Percentiles rank a stretch among this genome's conserved stretches.
Evolutionary conservation across 768 basidiomycete genomes (phyloP).

Genomic region (Scleroderma citrinum): DNA sequence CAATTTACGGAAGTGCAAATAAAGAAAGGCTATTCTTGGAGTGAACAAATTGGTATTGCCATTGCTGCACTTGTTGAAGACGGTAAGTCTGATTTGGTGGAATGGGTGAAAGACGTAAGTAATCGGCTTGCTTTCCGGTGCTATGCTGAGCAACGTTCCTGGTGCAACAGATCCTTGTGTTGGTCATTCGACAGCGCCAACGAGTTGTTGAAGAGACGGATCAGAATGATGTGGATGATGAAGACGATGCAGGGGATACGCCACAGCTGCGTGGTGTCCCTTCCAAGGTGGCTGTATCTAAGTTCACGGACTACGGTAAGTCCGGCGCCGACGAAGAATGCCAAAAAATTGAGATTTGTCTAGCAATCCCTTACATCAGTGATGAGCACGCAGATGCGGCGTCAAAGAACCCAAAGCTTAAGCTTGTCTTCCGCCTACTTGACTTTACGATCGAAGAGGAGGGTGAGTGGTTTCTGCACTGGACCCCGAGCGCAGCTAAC

Average conservation of each 20-base stretch:
- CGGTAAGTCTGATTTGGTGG: constrained; percentile 56
- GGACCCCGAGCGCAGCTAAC: constrained; percentile 6
- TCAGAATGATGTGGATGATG: constrained; percentile 34
- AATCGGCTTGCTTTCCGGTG: constrained; percentile 10
- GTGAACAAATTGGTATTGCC: constrained; percentile 84
- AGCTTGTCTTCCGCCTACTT: constrained; percentile 77
- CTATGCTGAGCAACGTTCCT: constrained; percentile 13
- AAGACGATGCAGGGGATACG: constrained; percentile 30
- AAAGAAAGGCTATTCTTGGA: constrained; percentile 85
- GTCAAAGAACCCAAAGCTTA: constrained; percentile 71
- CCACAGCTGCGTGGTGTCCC: constrained; percentile 32
- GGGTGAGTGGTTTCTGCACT: constrained; percentile 37
- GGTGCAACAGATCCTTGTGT: constrained; percentile 47
- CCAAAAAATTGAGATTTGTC: constrained; percentile 1
- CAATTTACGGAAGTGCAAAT: constrained; percentile 69
- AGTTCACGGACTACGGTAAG: constrained; percentile 76
- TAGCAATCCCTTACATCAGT: constrained; percentile 71
- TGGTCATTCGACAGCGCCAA: constrained; percentile 54
- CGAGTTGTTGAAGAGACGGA: constrained; percentile 59
- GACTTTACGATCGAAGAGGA: constrained; percentile 65
- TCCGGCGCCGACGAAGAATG: constrained; percentile 5
- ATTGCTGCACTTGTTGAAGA: constrained; percentile 68
- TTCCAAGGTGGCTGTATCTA: constrained; percentile 62
- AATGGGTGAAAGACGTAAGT: constrained; percentile 79
- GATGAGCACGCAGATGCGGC: constrained; percentile 75